These are phyloP conservation scores for Aspergillus felis DNA, from an alignment of 2,329 filamentous ascomycete species.

Conservation along the genomic window DNA sequence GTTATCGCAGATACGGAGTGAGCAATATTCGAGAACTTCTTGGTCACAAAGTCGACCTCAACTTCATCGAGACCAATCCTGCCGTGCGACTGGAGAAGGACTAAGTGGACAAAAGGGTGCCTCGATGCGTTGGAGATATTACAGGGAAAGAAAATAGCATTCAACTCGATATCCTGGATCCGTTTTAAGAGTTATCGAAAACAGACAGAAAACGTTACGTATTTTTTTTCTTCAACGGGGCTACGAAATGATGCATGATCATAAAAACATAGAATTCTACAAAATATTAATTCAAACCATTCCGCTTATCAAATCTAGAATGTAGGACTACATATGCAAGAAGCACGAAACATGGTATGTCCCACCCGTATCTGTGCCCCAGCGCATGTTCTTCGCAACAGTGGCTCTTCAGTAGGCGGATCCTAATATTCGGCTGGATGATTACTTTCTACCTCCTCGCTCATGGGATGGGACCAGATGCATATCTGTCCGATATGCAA, in stretches of 20 bases:
- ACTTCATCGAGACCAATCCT: conserved; percentile 86
- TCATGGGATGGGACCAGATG: conserved; percentile 31
- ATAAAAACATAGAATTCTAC: not conserved
- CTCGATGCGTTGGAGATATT: conserved; percentile 15
- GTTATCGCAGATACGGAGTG: conserved; percentile 57
- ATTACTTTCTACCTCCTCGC: conserved; percentile 42
- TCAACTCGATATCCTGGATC: not conserved
- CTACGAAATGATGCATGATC: not conserved
- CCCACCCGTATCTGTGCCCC: conserved; percentile 66
- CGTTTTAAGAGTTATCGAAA: not conserved
- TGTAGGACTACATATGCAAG: not conserved
- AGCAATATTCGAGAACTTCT: conserved; percentile 89
- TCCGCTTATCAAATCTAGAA: not conserved
- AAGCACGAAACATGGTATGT: conserved; percentile 41
- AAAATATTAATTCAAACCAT: not conserved
- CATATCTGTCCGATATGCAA: conserved; percentile 19
- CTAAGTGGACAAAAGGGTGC: conserved; percentile 40
- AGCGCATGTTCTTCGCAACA: conserved; percentile 54
- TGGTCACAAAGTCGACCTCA: conserved; percentile 91
- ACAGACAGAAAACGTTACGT: conserved; percentile 2
- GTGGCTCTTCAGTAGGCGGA: conserved; percentile 62
- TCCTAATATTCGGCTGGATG: conserved; percentile 35
- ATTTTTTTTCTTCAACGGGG: conserved; percentile 7
- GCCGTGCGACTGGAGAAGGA: conserved; percentile 87
- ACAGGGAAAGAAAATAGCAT: conserved; percentile 15